phyloP scores from a whole-genome alignment of 768 basidiomycete species.

The Sarcodon sp. region DNA sequence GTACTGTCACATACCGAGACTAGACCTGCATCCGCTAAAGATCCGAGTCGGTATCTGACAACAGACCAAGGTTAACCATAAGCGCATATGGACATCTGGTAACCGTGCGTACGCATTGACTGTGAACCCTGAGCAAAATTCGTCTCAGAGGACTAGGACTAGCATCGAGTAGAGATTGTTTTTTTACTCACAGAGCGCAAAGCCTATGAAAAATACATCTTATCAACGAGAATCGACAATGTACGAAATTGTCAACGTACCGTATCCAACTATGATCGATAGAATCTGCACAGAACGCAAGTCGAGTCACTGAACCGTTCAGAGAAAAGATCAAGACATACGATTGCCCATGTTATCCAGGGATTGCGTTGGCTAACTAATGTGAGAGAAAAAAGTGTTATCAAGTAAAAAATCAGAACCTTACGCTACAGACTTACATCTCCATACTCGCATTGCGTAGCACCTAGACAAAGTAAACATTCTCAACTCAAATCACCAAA shows the following conservation, averaged over 20 bases:
- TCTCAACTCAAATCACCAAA: not conserved
- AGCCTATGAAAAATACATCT: no score
- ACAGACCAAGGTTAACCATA: no score
- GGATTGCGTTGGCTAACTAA: constrained; percentile 44
- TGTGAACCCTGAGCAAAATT: no score
- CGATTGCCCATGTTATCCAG: constrained; percentile 30
- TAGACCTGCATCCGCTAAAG: not conserved
- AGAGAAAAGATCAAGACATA: constrained; percentile 10
- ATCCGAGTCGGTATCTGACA: not conserved
- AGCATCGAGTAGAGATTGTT: no score
- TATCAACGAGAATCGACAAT: no score
- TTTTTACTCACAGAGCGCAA: no score
- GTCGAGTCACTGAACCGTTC: not conserved
- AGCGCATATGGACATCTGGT: no score
- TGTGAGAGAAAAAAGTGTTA: constrained; percentile 1
- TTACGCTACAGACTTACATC: constrained; percentile 27
- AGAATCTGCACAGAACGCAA: constrained; percentile 20
- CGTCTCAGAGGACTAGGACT: no score
- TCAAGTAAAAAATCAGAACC: not conserved
- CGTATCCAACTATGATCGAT: constrained; percentile 36
- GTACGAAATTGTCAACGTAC: constrained; percentile 15
- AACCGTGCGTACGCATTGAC: no score
- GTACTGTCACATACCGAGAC: not conserved
- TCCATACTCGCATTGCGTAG: constrained; percentile 50
- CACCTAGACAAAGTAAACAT: constrained; percentile 19